Evolutionary conservation across 352 stramenopile genomes (phyloP), one percentile per base, ranked within the genome.

Genomic region (Pythium volutum): DNA sequence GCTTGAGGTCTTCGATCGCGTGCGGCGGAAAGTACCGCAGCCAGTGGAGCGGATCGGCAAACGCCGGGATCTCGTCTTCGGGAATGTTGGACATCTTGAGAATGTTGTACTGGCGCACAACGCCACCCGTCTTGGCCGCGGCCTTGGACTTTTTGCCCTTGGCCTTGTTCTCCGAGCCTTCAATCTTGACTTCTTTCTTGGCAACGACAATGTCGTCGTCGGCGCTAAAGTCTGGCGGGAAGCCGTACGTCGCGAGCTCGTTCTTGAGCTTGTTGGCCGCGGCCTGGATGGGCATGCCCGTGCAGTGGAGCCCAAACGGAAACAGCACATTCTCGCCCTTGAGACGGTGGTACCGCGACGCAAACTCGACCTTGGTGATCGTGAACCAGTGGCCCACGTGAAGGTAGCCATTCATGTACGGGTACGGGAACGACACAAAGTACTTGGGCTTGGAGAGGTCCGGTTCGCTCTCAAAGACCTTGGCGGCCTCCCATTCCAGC

Each of bases 371-470:
- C 81, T 99, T 99, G 58, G 97, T 98, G 62, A 99, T 88, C 60
- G 90, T 98, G 84, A 99, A 99, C 39, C 93, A 73, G 70, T 97
- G 91, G 15, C 98, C 98, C 64, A 99, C 90, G 79, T 99, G 98
- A 72, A 99, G 77, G 67, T 97, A 97, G 29, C 97, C 98, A 74
- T 99, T 99, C 87, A 98, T 99, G 88, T 99, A 99, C 39, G 98
- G 98, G 79, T 98, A 99, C 36, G 98, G 98, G 79, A 99, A 99
- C 18, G 97, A 99, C 4, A 98, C 96, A 72, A 99, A 90, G 77
- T 99, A 99, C 76, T 98, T 99, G 31, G 84, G 75, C 69, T 96
- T 92, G 59, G 66, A 80, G 15, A 67, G 54, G 49, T 94, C 79
- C 31, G 85, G 82, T 55, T 85, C 76, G 61, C 77, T 93, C 85